These are phyloP conservation scores for Arachis monticola DNA, from an alignment of 331 rosid species.

Conservation along the genomic window DNA sequence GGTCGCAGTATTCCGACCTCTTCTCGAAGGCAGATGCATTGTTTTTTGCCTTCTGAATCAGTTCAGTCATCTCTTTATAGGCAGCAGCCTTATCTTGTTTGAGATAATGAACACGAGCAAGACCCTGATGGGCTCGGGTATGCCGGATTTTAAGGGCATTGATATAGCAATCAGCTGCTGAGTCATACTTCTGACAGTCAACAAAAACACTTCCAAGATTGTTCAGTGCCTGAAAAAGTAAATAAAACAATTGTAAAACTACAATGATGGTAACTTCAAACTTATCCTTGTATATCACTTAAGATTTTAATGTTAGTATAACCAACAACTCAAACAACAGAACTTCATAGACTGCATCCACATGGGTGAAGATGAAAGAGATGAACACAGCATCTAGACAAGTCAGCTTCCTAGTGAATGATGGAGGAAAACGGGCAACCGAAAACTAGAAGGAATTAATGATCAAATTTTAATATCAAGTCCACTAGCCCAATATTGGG, in stretches of 20 bases:
- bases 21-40: slow-evolving; percentile 94
- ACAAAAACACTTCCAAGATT: slow-evolving; percentile 95
- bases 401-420: slow-evolving; percentile 1
- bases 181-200: slow-evolving; percentile 66
- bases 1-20: slow-evolving; percentile 89
- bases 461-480: slow-evolving; percentile 1
- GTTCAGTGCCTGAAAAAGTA: slow-evolving; percentile 77
- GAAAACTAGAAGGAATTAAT: slow-evolving; percentile 23
- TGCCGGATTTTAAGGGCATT: slow-evolving; percentile 88
- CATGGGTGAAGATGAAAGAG: neutral
- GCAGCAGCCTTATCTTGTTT: slow-evolving; percentile 71
- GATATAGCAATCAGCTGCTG: slow-evolving; percentile 89
- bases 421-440: neutral
- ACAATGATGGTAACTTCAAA: neutral
- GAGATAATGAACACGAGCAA: slow-evolving; percentile 87
- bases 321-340: slow-evolving; percentile 29
- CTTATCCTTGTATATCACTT: slow-evolving; percentile 9
- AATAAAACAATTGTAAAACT: slow-evolving; percentile 26
- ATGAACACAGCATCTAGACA: slow-evolving; percentile 3
- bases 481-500: neutral
- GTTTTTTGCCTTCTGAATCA: slow-evolving; percentile 81
- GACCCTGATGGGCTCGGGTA: slow-evolving; percentile 96
- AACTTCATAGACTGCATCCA: neutral
- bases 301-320: neutral
- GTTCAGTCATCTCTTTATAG: slow-evolving; percentile 81